Base-by-base conservation (phyloP, 192 early-diverging fungal species). In the Coemansia sp. region DNA sequence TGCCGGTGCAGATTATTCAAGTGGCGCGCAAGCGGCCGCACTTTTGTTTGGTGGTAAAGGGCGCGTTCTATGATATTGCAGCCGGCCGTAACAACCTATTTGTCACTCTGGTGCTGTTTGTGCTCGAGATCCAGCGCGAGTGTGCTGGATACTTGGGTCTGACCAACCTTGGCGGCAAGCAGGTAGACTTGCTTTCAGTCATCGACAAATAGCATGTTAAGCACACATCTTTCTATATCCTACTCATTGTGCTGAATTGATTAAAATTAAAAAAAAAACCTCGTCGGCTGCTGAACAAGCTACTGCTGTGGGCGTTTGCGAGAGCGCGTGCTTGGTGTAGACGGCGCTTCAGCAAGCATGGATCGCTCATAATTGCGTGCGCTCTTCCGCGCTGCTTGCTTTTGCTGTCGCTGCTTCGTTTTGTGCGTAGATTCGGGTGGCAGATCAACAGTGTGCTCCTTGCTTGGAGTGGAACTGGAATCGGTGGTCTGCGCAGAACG, bases 71-170 rank as follows among this genome's bases (percentile, higher is more conserved):
- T 64, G 86, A 87, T n/a, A 77, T 82, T 32, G 54, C 83, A 2
- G 74, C 83, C 49, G 68, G 69, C 71, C 78, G 83, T 41, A 68
- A 69, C 58, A 81, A 68, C 38, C 55, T 80, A 38, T 83, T 83
- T 24, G 75, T 82, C 48, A 62, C 79, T 1, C 54, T 85, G 32
- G 69, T 80, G 8, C 41, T 84, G 50, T 85, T 87, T 63, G 69
- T 87, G 2, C 76, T 84, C 18, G 69, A 83, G 75, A 83, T 85
- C 53, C 73, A 79, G 64, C 76, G 71, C 52, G 83, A 84, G 49
- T 77, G 71, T 27, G 82, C 76, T 12, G 86, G 86, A 1, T 87
- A 85, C 52, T 71, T 87, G 56, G 84, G 82, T 0, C 73, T 85
- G 49, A 72, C 82, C 23, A 82, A 84, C 53, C 75, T 87, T 47